These are phyloP conservation scores for Wickerhamiella australiensis DNA, from an alignment of 805 yeast species.

Conservation along the genomic window DNA sequence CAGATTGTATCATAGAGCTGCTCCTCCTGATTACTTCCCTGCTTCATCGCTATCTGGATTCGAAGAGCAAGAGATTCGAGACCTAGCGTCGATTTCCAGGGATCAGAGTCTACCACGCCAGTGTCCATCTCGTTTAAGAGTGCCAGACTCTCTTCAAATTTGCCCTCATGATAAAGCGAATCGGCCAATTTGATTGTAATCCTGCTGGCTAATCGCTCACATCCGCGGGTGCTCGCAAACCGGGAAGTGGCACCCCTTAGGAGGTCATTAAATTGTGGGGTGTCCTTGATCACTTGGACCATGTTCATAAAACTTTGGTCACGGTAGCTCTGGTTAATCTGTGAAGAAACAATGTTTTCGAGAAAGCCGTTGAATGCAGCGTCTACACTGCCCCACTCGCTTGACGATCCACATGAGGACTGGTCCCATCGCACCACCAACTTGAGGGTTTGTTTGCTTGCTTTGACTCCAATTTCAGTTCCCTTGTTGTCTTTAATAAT, in stretches of 20 bases:
- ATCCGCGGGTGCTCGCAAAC: constrained; percentile 20
- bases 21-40: constrained; percentile 30
- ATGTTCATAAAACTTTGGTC: constrained; percentile 29
- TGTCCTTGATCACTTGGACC: constrained; percentile 24
- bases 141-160: constrained; percentile 17
- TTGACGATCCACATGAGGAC: too few species aligned
- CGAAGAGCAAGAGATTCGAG: constrained; percentile 59
- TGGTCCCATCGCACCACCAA: constrained; percentile 17
- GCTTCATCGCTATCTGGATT: constrained; percentile 40
- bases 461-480: constrained; percentile 27
- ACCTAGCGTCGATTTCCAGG: constrained; percentile 25
- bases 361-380: constrained; percentile 20
- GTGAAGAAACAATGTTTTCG: constrained; percentile 16
- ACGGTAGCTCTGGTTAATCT: constrained; percentile 22
- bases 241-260: constrained; percentile 22
- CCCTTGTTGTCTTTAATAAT: constrained; percentile 20
- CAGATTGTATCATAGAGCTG: constrained; percentile 41
- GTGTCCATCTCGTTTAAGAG: constrained; percentile 11
- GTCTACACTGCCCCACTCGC: constrained; percentile 13
- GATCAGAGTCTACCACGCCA: constrained; percentile 7
- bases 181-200: constrained; percentile 27
- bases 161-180: constrained; percentile 23
- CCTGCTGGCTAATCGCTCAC: constrained; percentile 26
- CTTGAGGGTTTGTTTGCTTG: constrained; percentile 29
- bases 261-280: constrained; percentile 22